Base-by-base conservation (phyloP, 164 flowering plant genomes). In the Saururus chinensis region DNA sequence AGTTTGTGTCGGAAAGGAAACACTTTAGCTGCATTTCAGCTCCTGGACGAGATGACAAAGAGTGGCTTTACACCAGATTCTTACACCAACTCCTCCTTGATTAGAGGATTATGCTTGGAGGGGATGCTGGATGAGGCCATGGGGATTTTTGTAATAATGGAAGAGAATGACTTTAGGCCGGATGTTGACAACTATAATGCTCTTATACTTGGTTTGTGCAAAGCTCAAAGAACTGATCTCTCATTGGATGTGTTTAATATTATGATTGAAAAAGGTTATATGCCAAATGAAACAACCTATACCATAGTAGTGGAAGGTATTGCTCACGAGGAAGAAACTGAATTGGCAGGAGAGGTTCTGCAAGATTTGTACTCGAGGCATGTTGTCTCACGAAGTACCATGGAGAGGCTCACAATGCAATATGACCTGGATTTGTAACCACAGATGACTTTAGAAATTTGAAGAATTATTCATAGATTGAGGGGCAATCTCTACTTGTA, bases 1-100 rank as follows among this genome's bases (percentile, higher is more conserved):
- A 73, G 89, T 69, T 72, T 93, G 76, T 93, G 98, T 68, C 75
- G 79, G 64, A 90, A 85, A 68, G 92, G 95, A 62, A 90, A 85
- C 72, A 90, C 97, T 11, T 80, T 67, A 53, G 72, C 87, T 5
- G 97, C 92, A 51, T 80, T 93, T 71, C 84, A 82, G 76, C 79
- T 90, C 59, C 55, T 90, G 62, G 70, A 79, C 64, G 92, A 88
- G 74, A 89, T 88, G 92, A 84, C 92, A 10, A 75, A 68, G 63
- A 57, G 56, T 60, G 97, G 89, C 9, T 90, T 86, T 65, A 77
- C 70, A 16, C 95, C 96, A 1, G 95, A 90, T 57, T 73, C 95
- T 1, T 82, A 74, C 53, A 88, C 89, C 0, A 84, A 80, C 69
- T 86, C 95, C 10, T 81, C 90, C 20, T 65, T 90, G 71, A 82